A percentile compares a stretch with the other conserved stretches of the same genome.
These are phyloP conservation scores for Cutaneotrichosporon sp. DNA, from an alignment of 1,284 basidiomycete species.

Conservation along the genomic window DNA sequence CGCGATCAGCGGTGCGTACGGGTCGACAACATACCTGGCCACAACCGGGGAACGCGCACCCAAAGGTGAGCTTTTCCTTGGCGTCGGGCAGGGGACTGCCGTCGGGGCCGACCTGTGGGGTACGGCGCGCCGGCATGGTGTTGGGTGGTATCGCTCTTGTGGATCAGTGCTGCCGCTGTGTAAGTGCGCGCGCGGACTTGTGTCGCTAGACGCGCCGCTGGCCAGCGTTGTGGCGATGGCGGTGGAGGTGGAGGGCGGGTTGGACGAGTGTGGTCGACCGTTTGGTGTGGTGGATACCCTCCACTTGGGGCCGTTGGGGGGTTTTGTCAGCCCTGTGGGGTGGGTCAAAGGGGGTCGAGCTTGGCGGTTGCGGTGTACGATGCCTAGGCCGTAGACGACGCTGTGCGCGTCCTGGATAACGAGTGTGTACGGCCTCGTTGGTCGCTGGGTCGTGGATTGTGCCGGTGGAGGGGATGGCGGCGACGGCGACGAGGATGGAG, in stretches of 20 bases:
- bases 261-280: too few species aligned
- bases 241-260: background rate
- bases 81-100: slow-evolving; percentile 22
- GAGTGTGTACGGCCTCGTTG: background rate
- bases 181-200: too few species aligned
- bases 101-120: slow-evolving; percentile 13
- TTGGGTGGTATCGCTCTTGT: background rate
- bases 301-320: background rate
- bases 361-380: background rate
- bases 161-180: background rate
- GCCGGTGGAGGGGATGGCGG: background rate
- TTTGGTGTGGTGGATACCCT: background rate
- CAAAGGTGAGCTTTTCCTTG: slow-evolving; percentile 44
- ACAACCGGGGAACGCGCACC: slow-evolving; percentile 41
- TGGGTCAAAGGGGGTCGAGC: background rate
- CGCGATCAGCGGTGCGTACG: slow-evolving; percentile 7
- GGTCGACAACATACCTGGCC: slow-evolving; percentile 33
- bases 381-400: background rate
- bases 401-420: background rate
- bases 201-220: too few species aligned
- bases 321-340: background rate
- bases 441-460: background rate
- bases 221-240: background rate
- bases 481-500: too few species aligned
- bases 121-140: slow-evolving; percentile 19